A percentile compares a stretch with the other conserved stretches of the same genome.
These are phyloP conservation scores for Pseudopyrenochaeta lycopersici DNA, from an alignment of 2,329 filamentous ascomycete species.

Conservation along the genomic window DNA sequence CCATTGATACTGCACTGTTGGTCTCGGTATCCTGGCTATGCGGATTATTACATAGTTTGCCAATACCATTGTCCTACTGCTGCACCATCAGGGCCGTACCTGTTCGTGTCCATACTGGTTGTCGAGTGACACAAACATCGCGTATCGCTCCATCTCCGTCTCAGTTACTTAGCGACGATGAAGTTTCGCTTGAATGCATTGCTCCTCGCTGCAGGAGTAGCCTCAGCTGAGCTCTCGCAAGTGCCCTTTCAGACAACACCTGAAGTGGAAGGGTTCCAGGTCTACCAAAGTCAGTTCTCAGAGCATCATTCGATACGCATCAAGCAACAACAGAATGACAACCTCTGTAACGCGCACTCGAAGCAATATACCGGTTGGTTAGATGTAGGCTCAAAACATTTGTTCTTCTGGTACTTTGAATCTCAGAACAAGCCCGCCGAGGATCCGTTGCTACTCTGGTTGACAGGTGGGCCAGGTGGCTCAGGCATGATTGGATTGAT, in stretches of 20 bases:
- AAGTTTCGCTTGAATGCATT: constrained; percentile 17
- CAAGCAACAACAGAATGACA: constrained; percentile 43
- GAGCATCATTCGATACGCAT: constrained; percentile 46
- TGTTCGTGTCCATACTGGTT: background rate
- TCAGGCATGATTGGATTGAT: constrained; percentile 49
- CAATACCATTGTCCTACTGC: too few species aligned
- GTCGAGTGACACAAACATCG: background rate
- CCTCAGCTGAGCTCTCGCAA: constrained; percentile 30
- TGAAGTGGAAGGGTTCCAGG: constrained; percentile 39
- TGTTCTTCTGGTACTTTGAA: constrained; percentile 59
- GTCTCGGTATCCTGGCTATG: too few species aligned
- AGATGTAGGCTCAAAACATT: constrained; percentile 51
- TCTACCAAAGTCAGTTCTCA: constrained; percentile 43
- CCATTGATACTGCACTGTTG: too few species aligned
- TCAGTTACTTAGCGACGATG: constrained; percentile 15
- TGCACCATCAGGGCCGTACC: background rate
- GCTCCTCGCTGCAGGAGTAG: constrained; percentile 13
- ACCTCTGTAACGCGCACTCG: constrained; percentile 45
- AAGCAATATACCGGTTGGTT: constrained; percentile 50
- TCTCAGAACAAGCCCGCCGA: constrained; percentile 47
- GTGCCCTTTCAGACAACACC: constrained; percentile 40
- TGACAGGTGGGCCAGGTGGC: constrained; percentile 52
- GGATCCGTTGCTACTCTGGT: constrained; percentile 52
- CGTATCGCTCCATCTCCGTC: background rate
- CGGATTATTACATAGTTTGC: too few species aligned